Conservation (phyloP, 352 stramenopile species). For the Phytophthora fragariaefolia region DNA sequence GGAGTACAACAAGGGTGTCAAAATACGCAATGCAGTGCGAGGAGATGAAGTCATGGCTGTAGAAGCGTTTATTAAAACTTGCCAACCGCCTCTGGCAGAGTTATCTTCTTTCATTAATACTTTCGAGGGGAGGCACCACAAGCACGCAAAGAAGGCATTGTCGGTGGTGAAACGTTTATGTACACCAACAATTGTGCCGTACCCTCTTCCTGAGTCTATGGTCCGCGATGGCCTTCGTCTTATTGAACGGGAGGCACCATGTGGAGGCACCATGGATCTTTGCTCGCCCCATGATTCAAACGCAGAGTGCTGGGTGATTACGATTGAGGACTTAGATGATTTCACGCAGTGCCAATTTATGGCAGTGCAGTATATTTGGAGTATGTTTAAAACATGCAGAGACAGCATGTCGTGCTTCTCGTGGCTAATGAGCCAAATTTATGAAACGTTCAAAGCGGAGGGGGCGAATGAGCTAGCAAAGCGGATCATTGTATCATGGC, state of each 20-base stretch:
- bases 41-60: neutral
- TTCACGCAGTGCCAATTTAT: neutral
- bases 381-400: too few species aligned
- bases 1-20: neutral
- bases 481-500: too few species aligned
- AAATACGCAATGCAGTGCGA: neutral
- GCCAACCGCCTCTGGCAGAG: neutral
- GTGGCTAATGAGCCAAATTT: too few species aligned
- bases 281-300: neutral
- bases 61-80: neutral
- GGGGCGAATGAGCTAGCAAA: too few species aligned
- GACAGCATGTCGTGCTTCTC: too few species aligned
- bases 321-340: neutral
- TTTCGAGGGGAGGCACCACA: neutral
- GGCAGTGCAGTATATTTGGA: too few species aligned
- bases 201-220: neutral
- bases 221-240: neutral
- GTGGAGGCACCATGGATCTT: neutral
- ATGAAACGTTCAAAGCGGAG: too few species aligned
- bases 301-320: neutral
- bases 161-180: neutral
- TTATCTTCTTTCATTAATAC: neutral
- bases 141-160: neutral
- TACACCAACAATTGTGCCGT: neutral
- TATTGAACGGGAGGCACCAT: neutral